phyloP scores from a whole-genome alignment of 169 alveolate genomes.

The Cryptosporidium sp. region DNA sequence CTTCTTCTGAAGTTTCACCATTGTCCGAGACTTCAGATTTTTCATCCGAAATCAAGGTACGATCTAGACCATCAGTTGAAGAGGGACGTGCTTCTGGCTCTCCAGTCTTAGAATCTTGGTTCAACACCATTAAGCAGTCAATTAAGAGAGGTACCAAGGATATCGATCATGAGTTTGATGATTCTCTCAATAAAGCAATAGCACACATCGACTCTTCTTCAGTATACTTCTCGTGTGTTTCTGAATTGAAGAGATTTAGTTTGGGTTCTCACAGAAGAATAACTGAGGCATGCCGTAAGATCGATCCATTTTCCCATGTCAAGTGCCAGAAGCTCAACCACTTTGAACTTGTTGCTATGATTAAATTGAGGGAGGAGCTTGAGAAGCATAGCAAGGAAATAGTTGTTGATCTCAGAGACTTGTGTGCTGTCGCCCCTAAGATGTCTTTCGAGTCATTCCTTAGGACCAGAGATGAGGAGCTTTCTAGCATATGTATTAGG shows the following conservation, averaged over 20 bases:
- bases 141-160: constrained; percentile 7
- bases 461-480: constrained; percentile 8
- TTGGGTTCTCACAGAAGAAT: constrained; percentile 29
- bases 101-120: constrained; percentile 42
- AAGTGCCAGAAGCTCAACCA: constrained; percentile 59
- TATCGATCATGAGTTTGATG: constrained; percentile 6
- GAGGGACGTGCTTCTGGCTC: background rate
- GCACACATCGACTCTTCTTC: background rate
- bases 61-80: background rate
- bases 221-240: constrained; percentile 12
- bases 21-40: constrained; percentile 15
- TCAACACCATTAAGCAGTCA: background rate
- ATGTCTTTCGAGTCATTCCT: constrained; percentile 28
- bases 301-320: constrained; percentile 58
- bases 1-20: constrained; percentile 23
- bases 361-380: constrained; percentile 29
- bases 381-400: background rate
- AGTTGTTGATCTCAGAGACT: constrained; percentile 38
- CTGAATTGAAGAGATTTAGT: background rate
- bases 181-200: background rate
- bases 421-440: constrained; percentile 13
- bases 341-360: constrained; percentile 23
- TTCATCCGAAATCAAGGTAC: background rate
- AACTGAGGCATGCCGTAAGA: constrained; percentile 55
- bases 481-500: constrained; percentile 29